Conservation (phyloP, 2,329 filamentous ascomycete genomes). For the Trichophyton simii region DNA sequence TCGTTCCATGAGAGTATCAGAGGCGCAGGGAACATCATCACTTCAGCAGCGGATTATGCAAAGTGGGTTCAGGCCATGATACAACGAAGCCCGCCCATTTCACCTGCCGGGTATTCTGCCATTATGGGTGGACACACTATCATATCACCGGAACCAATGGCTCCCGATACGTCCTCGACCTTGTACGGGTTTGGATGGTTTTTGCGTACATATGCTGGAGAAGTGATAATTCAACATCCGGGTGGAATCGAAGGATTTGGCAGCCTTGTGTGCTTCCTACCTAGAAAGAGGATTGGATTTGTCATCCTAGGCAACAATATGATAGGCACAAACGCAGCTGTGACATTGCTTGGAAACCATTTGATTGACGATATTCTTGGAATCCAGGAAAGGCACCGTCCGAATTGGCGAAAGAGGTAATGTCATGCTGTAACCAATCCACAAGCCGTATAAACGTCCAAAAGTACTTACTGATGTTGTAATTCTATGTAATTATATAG, state of each 20-base stretch:
- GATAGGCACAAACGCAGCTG: conserved; percentile 26
- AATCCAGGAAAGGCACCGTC: conserved; percentile 23
- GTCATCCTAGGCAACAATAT: conserved; percentile 32
- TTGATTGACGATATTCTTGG: conserved; percentile 33
- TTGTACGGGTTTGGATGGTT: conserved; percentile 12
- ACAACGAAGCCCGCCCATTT: conserved; percentile 7
- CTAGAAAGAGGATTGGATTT: conserved; percentile 33
- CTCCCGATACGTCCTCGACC: conserved; percentile 5
- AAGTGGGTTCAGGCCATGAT: conserved; percentile 40
- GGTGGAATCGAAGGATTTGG: conserved; percentile 38
- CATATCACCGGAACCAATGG: conserved; percentile 3
- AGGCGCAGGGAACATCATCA: conserved; percentile 18
- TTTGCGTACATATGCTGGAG: conserved; percentile 15
- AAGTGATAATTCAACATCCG: conserved; percentile 32
- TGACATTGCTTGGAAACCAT: conserved; percentile 24
- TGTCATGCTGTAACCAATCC: conserved; percentile 8
- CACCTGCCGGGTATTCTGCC: conserved; percentile 6
- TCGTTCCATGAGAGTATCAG: conserved; percentile 7
- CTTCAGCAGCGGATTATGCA: conserved; percentile 28
- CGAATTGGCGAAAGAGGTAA: conserved; percentile 27
- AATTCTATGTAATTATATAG: background rate
- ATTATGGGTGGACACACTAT: conserved; percentile 8
- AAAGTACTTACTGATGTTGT: background rate
- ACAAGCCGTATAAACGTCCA: background rate
- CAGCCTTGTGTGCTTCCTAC: conserved; percentile 35